phyloP scores from a whole-genome alignment of 768 basidiomycete species.

The Pleurotus eryngii region DNA sequence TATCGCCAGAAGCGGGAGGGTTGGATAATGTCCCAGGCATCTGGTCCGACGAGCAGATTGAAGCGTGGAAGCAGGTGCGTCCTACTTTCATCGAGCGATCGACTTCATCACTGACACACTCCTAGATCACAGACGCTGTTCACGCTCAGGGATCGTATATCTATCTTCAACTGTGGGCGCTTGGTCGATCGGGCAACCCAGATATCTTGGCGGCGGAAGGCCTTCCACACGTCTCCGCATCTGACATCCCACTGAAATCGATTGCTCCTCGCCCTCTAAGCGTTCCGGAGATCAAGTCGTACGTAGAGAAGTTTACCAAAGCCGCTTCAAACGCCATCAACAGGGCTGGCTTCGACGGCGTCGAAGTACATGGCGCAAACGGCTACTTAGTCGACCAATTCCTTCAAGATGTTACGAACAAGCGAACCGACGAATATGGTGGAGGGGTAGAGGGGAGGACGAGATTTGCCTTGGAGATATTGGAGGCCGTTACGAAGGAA shows the following conservation, averaged over 20 bases:
- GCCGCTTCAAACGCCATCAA: constrained; percentile 39
- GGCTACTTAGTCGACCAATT: constrained; percentile 41
- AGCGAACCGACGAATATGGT: constrained; percentile 49
- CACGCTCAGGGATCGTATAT: constrained; percentile 48
- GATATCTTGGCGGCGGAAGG: constrained; percentile 33
- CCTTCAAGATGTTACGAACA: constrained; percentile 36
- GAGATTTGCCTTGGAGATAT: constrained; percentile 41
- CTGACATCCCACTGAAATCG: constrained; percentile 20
- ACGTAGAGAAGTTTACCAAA: constrained; percentile 32
- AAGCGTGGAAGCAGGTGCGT: constrained; percentile 49
- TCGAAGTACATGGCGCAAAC: constrained; percentile 38
- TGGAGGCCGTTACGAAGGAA: constrained; percentile 33
- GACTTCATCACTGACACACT: neutral
- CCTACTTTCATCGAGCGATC: constrained; percentile 10
- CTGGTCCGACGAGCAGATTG: constrained; percentile 31
- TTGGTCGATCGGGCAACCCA: constrained; percentile 40
- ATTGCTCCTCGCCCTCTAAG: constrained; percentile 27
- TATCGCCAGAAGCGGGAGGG: constrained; percentile 49
- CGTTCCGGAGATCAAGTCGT: constrained; percentile 34
- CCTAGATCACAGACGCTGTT: constrained; percentile 52
- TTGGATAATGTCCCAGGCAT: constrained; percentile 52
- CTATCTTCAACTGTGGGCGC: constrained; percentile 56
- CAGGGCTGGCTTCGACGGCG: constrained; percentile 52
- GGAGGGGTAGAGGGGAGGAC: constrained; percentile 46
- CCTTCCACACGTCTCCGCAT: constrained; percentile 29